These are phyloP conservation scores for Gryganskiella cystojenkinii DNA, from an alignment of 192 early-diverging fungal species.

Conservation along the genomic window DNA sequence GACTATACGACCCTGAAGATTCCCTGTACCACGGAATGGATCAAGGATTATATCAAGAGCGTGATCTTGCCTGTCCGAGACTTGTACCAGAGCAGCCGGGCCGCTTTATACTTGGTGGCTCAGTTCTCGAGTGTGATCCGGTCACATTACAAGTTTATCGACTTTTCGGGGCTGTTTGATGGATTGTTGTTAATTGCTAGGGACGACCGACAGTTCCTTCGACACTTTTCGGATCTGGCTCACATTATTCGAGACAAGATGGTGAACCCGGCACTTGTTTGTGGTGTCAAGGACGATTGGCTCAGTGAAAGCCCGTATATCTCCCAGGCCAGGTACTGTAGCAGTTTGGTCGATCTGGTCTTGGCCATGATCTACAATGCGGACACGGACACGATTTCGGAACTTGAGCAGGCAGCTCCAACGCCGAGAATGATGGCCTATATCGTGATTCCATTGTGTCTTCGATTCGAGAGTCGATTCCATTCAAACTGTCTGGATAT, in stretches of 20 bases:
- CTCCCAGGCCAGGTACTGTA: slow-evolving; percentile 52
- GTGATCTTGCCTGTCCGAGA: slow-evolving; percentile 34
- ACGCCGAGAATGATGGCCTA: slow-evolving; percentile 59
- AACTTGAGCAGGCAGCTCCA: slow-evolving; percentile 55
- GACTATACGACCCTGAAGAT: slow-evolving; percentile 56
- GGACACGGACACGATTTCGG: slow-evolving; percentile 52
- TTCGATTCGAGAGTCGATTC: slow-evolving; percentile 55
- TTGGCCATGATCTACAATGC: slow-evolving; percentile 61
- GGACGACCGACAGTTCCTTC: slow-evolving; percentile 41
- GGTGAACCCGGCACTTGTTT: slow-evolving; percentile 49
- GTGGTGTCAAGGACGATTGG: slow-evolving; percentile 56
- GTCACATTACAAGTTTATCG: slow-evolving; percentile 58
- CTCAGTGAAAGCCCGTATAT: slow-evolving; percentile 22
- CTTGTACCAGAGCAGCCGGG: slow-evolving; percentile 33
- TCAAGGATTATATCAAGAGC: slow-evolving; percentile 60
- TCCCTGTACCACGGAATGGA: slow-evolving; percentile 55
- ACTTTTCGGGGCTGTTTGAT: slow-evolving; percentile 59
- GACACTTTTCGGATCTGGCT: slow-evolving; percentile 43
- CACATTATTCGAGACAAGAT: slow-evolving; percentile 54
- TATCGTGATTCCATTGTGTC: slow-evolving; percentile 61
- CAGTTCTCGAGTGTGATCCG: slow-evolving; percentile 20
- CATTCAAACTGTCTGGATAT: slow-evolving; percentile 36
- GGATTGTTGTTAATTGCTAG: slow-evolving; percentile 54
- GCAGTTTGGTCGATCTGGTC: slow-evolving; percentile 59
- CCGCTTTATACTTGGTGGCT: slow-evolving; percentile 20